Conservation (phyloP, 139 green algal genomes). For the Raphidocelis subcapitata region DNA sequence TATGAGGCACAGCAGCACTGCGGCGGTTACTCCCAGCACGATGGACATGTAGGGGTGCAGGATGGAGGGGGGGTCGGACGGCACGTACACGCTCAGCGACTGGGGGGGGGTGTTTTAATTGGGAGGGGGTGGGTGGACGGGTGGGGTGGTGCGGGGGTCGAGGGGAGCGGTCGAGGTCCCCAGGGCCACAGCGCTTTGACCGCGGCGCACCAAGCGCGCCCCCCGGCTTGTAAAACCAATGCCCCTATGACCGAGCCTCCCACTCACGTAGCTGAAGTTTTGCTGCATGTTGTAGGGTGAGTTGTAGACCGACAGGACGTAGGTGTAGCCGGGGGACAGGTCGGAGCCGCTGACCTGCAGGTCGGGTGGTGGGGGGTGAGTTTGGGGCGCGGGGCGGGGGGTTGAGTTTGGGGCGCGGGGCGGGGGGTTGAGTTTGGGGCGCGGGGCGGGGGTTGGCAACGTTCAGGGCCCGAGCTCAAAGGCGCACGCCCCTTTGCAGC, state of each 20-base stretch:
- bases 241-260: no score
- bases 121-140: no score
- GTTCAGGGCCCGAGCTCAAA: neutral
- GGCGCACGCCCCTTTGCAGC: neutral
- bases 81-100: slow-evolving; percentile 20
- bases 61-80: slow-evolving; percentile 4
- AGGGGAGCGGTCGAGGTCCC: no score
- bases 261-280: slow-evolving; percentile 22
- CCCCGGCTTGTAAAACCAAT: no score
- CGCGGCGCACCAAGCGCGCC: no score
- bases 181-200: no score
- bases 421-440: neutral
- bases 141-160: no score
- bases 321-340: slow-evolving; percentile 18
- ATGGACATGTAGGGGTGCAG: slow-evolving; percentile 70
- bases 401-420: neutral
- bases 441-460: neutral
- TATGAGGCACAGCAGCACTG: slow-evolving; percentile 49
- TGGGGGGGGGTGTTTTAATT: no score
- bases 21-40: slow-evolving; percentile 55
- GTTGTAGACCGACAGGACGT: slow-evolving; percentile 47
- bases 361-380: neutral
- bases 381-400: neutral
- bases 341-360: slow-evolving; percentile 15
- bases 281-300: slow-evolving; percentile 26